Percentiles rank a stretch among this genome's conserved stretches.
Evolutionary conservation across 140 eudicot species (phyloP).

Genomic region (Bidens hawaiensis): DNA sequence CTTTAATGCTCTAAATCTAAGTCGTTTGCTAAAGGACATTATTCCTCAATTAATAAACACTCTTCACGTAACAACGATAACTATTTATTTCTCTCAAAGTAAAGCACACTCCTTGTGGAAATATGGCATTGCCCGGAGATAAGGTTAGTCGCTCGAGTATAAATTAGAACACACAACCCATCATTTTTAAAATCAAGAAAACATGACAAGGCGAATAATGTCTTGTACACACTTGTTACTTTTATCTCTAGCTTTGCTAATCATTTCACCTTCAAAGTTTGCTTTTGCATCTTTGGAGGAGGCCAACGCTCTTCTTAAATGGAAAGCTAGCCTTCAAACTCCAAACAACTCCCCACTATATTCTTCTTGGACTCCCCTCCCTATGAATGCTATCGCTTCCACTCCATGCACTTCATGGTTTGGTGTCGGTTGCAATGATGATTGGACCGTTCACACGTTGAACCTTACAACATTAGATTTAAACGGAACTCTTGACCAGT

Average conservation of each 20-base stretch:
- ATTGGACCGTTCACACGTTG: not conserved
- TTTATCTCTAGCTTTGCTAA: not conserved
- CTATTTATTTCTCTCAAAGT: too few relatives aligned
- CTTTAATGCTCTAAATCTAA: not conserved
- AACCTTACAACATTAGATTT: constrained; percentile 3
- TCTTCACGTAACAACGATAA: too few relatives aligned
- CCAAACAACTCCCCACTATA: not conserved
- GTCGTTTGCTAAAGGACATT: not conserved
- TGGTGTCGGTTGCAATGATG: not conserved
- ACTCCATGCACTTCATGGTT: constrained; percentile 1
- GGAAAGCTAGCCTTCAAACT: constrained; percentile 7
- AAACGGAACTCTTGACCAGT: constrained; percentile 2
- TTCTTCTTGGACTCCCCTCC: not conserved
- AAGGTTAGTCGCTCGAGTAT: not conserved
- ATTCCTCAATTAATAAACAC: too few relatives aligned
- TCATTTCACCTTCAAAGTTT: not conserved
- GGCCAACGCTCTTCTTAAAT: not conserved
- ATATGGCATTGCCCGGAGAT: too few relatives aligned
- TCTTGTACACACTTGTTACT: not conserved
- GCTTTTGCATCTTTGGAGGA: not conserved
- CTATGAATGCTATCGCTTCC: not conserved
- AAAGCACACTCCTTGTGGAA: too few relatives aligned
- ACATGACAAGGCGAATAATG: not conserved
- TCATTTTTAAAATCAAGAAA: not conserved
- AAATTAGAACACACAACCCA: not conserved